Base-by-base conservation (phyloP, 2,329 filamentous ascomycete species). In the Fusarium cyanostomum region DNA sequence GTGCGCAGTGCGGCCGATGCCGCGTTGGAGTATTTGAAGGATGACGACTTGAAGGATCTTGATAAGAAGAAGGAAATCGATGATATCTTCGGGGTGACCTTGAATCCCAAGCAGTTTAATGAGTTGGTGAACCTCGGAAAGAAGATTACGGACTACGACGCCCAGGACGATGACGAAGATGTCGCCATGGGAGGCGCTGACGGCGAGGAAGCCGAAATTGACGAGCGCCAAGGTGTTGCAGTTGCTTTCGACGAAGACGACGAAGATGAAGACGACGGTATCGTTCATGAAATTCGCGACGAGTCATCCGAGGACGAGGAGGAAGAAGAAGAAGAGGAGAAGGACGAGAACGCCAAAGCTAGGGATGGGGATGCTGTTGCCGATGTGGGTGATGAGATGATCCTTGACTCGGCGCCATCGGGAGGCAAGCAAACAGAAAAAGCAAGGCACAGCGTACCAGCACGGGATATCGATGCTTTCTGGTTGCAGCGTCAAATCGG, bases 21-120 rank as follows among this genome's bases (percentile, higher is more conserved):
- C 4, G 89, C 94, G 3, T 77, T 99, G 50, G 95, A 99, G 74
- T 92, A 90, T 63, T 81, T 99, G 39, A 99, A 99, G 77, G 94
- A 98, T 69, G 94, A 97, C 63, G 91, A 94, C 63, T 82, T 97
- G 80, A 98, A 98, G 77, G 95, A 99, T 74, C 92, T 96, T 59
- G 95, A 99, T 75, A 97, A 96, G 82, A 99, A 99, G 82, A 97
- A 94, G 79, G 93, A 97, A 75, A 88, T 98, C 38, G 95, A 99
- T 71, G 95, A 98, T 66, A 88, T 98, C 58, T 78, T 99, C 37
- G 95, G 94, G n/a, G 85, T 85, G 31, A 88, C 88, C 1, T 86
- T 97, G 81, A 89, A 84, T 44, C 86, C 92, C 1, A 96, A 97
- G 74, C 90, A 97, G 75, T 99, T 98, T 81, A 98, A 98, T 74